Evolutionary conservation across 306 rosid genomes (phyloP).

Genomic region (Carpinus fangiana): DNA sequence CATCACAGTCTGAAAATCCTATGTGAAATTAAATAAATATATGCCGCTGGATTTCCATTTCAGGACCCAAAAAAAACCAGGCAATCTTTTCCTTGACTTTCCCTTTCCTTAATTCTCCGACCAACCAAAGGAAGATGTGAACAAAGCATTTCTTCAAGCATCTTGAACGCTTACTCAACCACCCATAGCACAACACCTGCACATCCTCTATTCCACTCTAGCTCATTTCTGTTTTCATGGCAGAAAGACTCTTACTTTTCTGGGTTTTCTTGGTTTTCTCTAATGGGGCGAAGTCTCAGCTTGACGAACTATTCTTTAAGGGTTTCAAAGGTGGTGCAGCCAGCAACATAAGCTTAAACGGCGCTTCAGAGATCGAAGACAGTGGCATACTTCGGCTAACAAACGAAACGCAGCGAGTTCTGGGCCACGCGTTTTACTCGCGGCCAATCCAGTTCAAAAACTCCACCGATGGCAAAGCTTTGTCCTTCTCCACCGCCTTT

Average conservation of each 20-base stretch:
- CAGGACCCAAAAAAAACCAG: background rate
- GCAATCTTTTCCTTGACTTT: background rate
- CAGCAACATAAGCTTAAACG: slow-evolving; percentile 28
- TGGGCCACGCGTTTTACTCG: slow-evolving; percentile 49
- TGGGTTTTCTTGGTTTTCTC: slow-evolving; percentile 13
- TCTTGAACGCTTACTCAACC: background rate
- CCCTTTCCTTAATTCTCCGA: background rate
- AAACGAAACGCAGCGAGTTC: slow-evolving; percentile 30
- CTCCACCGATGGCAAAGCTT: slow-evolving; percentile 17
- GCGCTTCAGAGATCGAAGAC: slow-evolving; percentile 21
- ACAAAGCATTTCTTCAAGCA: background rate
- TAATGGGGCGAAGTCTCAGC: slow-evolving; percentile 1
- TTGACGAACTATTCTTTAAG: slow-evolving; percentile 20
- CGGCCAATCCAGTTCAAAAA: slow-evolving; percentile 39
- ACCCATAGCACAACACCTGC: background rate
- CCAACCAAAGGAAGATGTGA: background rate
- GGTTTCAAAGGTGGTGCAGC: slow-evolving; percentile 7
- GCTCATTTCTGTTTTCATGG: slow-evolving; percentile 20
- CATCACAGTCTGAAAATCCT: background rate
- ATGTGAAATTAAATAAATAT: background rate
- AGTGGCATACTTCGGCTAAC: slow-evolving; percentile 36
- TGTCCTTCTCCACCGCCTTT: slow-evolving; percentile 48
- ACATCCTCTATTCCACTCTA: background rate
- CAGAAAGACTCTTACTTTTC: slow-evolving; percentile 16
- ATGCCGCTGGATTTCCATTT: background rate